Base-by-base conservation (phyloP, 306 rosid species). In the Cicer judaicum region DNA sequence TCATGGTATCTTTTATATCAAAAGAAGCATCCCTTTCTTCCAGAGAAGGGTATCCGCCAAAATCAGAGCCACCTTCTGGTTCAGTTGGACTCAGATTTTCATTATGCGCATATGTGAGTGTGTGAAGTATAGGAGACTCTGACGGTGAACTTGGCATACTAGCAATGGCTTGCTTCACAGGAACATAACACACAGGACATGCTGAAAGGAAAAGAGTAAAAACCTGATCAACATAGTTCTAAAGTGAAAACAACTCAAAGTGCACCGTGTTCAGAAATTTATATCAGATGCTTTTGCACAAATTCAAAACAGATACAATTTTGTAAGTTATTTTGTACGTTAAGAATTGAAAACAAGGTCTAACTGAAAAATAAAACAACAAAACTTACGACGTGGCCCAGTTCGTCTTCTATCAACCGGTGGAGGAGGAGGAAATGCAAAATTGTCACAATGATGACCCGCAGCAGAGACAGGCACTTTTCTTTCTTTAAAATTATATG, bases 371-470 rank as follows among this genome's bases (percentile, higher is more conserved):
- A 42, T 13, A 60, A 7, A 12, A 60, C 42, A 57, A 39, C 10
- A 66, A 60, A 66, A 84, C 98, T 91, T 87, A 94, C 98, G 97
- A 15, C 97, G 92, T 34, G 97, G 96, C 83, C 97, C 98, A 72
- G 85, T 55, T 44, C 95, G 85, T 81, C 89, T 91, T 80, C 90
- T 85, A 46, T 75, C 70, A 18, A 78, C 73, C 9, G 94, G 92
- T 44, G 98, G 97, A 38, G 96, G 98, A 57, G 98, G 97, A 79
- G 98, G 96, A 80, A 86, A 83, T 42, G 89, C 88, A 84, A 94
- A 90, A 64, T 82, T 80, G 68, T 76, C 83, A 74, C 98, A 94
- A 2, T 7, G 85, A 75, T 91, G 89, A 47, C 83, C 63, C 42
- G 21, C 62, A 2, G 60, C 78, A 87, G 46, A 81, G 81, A 81